Evolutionary conservation across 352 stramenopile species (phyloP).

Genomic region (Phytophthora meadii): DNA sequence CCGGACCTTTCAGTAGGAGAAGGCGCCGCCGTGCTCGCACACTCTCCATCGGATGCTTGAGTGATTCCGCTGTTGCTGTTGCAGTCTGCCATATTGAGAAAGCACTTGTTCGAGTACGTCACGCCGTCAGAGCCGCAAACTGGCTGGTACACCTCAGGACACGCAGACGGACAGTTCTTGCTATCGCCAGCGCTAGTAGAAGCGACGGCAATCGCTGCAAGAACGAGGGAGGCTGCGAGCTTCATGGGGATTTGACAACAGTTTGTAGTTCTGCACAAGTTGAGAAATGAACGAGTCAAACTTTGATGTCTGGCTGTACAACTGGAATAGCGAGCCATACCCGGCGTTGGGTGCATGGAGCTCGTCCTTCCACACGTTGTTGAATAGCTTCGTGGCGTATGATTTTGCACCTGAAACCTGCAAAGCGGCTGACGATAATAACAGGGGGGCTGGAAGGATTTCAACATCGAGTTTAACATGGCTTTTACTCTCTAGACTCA

Average conservation of each 20-base stretch:
- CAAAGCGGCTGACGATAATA: not conserved
- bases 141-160: constrained; percentile 5
- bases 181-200: not conserved
- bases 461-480: constrained; percentile 10
- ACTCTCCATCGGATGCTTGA: constrained; percentile 18
- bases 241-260: constrained; percentile 5
- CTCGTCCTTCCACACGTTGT: constrained; percentile 2
- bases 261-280: not conserved
- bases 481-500: constrained; percentile 1
- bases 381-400: not conserved
- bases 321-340: constrained; percentile 4
- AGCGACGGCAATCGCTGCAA: not conserved
- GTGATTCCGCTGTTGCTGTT: constrained; percentile 11
- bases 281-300: constrained; percentile 2
- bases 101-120: constrained; percentile 32
- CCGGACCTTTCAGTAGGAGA: constrained; percentile 4
- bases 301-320: no score
- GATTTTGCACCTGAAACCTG: not conserved
- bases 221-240: not conserved
- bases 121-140: constrained; percentile 30
- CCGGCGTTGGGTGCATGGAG: not conserved
- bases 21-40: not conserved
- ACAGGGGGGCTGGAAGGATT: not conserved
- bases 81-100: constrained; percentile 16
- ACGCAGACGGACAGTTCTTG: constrained; percentile 5